Evolutionary conservation across 208 protist species (phyloP), one percentile per base, ranked within the genome.

Genomic region (Strigomonas galati): DNA sequence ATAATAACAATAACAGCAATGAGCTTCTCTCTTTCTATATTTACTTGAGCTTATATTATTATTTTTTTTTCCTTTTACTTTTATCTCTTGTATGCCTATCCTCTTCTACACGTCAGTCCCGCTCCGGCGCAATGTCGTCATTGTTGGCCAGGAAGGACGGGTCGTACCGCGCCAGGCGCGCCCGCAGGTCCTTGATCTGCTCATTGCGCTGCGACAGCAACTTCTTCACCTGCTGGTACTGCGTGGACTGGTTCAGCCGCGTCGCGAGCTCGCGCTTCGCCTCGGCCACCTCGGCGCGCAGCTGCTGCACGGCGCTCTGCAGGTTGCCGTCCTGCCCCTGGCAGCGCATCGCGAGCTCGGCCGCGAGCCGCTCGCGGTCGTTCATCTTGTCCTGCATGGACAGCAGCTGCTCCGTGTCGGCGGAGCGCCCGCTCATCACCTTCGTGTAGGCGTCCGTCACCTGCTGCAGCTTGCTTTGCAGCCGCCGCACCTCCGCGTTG

Each of bases 211-310:
- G 67, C 17, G 78, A 71, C 31, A 92, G 53, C 5, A 92, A 76
- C 62, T 81, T 69, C 71, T 86, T 87, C 65, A 92, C 65, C 65
- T 89, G 81, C 65, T 86, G 86, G 49, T 84, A 92, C 73, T 92
- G 86, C 24, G 82, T 85, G 23, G 82, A 89, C 55, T 92, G 82
- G 61, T 83, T 79, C 21, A 92, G 76, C 43, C 82, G 71, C 31
- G 69, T 77, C n/a, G 72, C 69, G 5, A 89, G 76, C 69, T 92
- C 86, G 2, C 67, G 72, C 69, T 74, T 81, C 28, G 82, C 75
- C 55, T 84, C 80, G 0, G 76, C 71, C 58, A 92, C 67, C 74
- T 89, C 86, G 27, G 67, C 40, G 17, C 73, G 80, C 30, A 89
- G 74, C 57, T 76, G 68, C 46, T 79, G 61, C 31, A 89, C 77